Evolutionary conservation across 805 yeast genomes (phyloP).

Genomic region (Grigorovia humatica): DNA sequence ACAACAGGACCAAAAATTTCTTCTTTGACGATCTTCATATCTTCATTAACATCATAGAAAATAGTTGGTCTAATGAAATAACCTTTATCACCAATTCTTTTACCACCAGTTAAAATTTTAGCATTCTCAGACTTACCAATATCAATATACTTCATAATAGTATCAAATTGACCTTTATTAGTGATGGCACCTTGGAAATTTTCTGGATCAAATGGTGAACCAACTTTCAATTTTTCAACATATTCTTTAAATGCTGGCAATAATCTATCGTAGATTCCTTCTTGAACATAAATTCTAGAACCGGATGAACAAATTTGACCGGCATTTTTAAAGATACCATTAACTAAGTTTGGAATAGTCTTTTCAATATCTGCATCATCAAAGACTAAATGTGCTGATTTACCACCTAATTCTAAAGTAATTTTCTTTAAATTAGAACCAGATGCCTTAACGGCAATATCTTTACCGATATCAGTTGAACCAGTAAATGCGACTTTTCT

Average conservation of each 20-base stretch:
- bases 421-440: conserved; percentile 67
- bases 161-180: conserved; percentile 56
- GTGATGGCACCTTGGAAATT: conserved; percentile 74
- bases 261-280: conserved; percentile 55
- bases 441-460: conserved; percentile 60
- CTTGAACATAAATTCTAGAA: conserved; percentile 69
- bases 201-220: conserved; percentile 61
- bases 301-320: conserved; percentile 83
- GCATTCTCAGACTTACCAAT: conserved; percentile 63
- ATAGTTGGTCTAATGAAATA: conserved; percentile 66
- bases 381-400: conserved; percentile 68
- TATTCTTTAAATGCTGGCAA: conserved; percentile 48
- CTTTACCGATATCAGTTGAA: conserved; percentile 66
- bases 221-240: conserved; percentile 53
- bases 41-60: conserved; percentile 55
- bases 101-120: conserved; percentile 61
- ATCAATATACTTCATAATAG: conserved; percentile 57
- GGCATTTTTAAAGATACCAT: conserved; percentile 68
- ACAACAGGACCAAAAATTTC: conserved; percentile 80
- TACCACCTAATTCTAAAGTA: conserved; percentile 77
- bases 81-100: conserved; percentile 53
- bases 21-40: conserved; percentile 54
- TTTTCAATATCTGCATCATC: conserved; percentile 52
- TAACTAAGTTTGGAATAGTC: conserved; percentile 41
- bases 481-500: conserved; percentile 77